phyloP scores from a whole-genome alignment of 2,329 filamentous ascomycete species.

The Aspergillus clavatus region DNA sequence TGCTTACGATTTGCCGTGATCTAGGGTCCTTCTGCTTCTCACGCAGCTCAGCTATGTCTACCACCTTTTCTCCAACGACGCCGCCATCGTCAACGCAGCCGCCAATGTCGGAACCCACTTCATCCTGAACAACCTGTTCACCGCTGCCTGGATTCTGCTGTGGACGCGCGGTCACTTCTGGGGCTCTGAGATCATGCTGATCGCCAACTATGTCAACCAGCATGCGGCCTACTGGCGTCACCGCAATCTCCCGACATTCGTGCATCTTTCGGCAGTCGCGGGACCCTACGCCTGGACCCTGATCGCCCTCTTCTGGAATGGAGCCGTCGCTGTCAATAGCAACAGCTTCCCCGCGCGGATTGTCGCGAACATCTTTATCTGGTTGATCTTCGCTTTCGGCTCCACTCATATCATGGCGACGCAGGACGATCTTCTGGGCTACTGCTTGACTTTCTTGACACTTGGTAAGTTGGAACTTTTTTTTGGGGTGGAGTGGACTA shows the following conservation, averaged over 20 bases:
- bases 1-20: not conserved
- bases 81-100: conserved; percentile 61
- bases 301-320: conserved; percentile 83
- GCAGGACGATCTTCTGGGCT: conserved; percentile 74
- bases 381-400: conserved; percentile 74
- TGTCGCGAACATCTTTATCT: conserved; percentile 82
- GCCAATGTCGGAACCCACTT: conserved; percentile 79
- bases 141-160: conserved; percentile 76
- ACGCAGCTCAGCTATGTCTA: conserved; percentile 71
- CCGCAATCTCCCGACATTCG: conserved; percentile 63
- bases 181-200: conserved; percentile 68
- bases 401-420: conserved; percentile 68
- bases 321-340: conserved; percentile 72
- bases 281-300: conserved; percentile 83
- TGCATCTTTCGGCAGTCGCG: conserved; percentile 70
- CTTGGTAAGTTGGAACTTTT: conserved; percentile 51
- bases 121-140: conserved; percentile 77
- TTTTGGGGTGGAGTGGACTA: not conserved
- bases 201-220: conserved; percentile 80
- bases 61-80: conserved; percentile 67
- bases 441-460: conserved; percentile 67
- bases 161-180: conserved; percentile 73
- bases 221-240: conserved; percentile 75
- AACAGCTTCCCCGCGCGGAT: conserved; percentile 66
- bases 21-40: conserved; percentile 66